A percentile compares a stretch with the other conserved stretches of the same genome.
Evolutionary conservation across 1,284 basidiomycete species (phyloP).

Genomic region (Boletus semigastroideus): DNA sequence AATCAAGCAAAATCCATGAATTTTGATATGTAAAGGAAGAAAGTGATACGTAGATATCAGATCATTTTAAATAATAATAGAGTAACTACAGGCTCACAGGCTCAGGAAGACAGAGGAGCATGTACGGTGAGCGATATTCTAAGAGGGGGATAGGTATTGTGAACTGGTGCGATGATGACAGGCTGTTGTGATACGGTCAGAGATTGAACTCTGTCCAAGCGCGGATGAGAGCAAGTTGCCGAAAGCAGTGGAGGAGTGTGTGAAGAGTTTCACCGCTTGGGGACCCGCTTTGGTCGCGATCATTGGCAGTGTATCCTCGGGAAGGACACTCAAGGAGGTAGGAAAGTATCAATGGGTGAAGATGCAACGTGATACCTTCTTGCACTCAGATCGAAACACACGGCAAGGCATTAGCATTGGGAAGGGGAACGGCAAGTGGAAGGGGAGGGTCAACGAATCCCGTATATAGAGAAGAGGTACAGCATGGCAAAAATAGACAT

Average conservation of each 20-base stretch:
- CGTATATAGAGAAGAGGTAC: constrained; percentile 1
- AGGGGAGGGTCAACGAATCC: too few relatives aligned
- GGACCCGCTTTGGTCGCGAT: constrained; percentile 12
- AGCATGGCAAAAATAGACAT: constrained; percentile 20
- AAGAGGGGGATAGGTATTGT: not conserved
- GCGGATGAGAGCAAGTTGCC: constrained; percentile 13
- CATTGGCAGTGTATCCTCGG: constrained; percentile 19
- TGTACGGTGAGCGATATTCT: not conserved
- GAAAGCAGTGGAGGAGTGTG: constrained; percentile 1
- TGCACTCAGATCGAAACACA: constrained; percentile 11
- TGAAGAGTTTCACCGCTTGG: constrained; percentile 17
- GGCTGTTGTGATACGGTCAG: too few relatives aligned
- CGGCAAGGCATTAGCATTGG: not conserved
- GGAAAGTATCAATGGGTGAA: not conserved
- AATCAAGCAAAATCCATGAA: constrained; percentile 7
- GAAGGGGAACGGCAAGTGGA: not conserved
- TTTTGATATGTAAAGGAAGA: constrained; percentile 17
- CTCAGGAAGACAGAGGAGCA: constrained; percentile 6
- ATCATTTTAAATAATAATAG: constrained; percentile 6
- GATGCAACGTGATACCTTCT: not conserved
- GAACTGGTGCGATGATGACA: constrained; percentile 5
- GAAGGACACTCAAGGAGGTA: constrained; percentile 1
- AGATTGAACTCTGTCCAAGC: constrained; percentile 1
- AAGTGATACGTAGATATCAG: constrained; percentile 21
- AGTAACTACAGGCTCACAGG: constrained; percentile 22